Base-by-base conservation (phyloP, 2,329 filamentous ascomycete species). In the Sodiomyces alkalinus region DNA sequence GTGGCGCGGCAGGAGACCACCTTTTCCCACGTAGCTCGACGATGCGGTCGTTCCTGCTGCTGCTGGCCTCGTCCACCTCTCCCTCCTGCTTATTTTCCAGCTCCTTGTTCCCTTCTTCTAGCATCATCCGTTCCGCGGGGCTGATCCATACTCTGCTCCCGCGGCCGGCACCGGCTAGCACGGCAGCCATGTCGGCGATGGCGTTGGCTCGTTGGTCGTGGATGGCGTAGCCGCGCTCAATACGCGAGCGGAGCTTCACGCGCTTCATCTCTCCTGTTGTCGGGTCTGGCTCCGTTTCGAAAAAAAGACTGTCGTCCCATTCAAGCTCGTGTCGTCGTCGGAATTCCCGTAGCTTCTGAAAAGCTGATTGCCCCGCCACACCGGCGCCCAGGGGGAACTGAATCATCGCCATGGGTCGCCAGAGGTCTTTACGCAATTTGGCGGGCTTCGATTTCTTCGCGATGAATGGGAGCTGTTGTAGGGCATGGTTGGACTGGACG, bases 401-500 rank as follows among this genome's bases (percentile, higher is more conserved):
- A 35, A 79, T 66, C 36, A 63, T 51, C 28, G 70, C 71, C 41
- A 78, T 53, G 6, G 68, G 68, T 19, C 55, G 53, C 74, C 75
- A 79, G 51, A 72, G 68, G 53, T 80, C 74, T 49, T 72, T 75
- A 33, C 74, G 70, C 21, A 79, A 54, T 41, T 68, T 69, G 30
- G 63, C 47, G 3, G 72, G 72, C 38, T 68, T 65, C 26, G 68
- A 62, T 51, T 80, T 77, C 48, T 78, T 79, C 51, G 73, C 74
- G 38, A 72, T 71, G 55, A 66, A 79, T 26, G 69, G 64, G 34
- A 79, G 49, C 44, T 74, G 69, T 41, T 62, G 58, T 37, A 73
- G 50, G 26, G 58, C 55, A 33, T 58, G 56, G 39, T 56, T 49
- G 36, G 58, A 55, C 55, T 58, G 33, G 11, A 19, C 16, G 20